Conservation (phyloP, 345 rosid genomes). For the Passiflora organensis region DNA sequence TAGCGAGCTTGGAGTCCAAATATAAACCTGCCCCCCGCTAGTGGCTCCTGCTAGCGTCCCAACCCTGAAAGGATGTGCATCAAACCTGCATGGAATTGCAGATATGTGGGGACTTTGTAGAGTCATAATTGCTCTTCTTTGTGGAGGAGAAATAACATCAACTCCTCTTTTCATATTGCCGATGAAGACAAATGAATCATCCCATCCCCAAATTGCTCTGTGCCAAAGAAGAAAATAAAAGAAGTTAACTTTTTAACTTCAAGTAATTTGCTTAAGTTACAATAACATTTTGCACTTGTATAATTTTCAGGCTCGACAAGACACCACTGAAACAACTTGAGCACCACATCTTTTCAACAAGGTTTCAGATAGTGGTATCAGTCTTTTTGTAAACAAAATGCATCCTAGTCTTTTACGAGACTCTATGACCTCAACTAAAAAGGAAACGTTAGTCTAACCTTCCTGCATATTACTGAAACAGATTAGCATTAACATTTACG, state of each 20-base stretch:
- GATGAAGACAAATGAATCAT: constrained; percentile 57
- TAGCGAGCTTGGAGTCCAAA: constrained; percentile 43
- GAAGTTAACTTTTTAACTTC: not conserved
- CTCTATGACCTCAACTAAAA: not conserved
- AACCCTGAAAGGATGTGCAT: constrained; percentile 57
- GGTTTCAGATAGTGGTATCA: too few species aligned
- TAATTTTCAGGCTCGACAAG: too few species aligned
- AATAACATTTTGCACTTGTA: too few species aligned
- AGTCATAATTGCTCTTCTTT: constrained; percentile 30
- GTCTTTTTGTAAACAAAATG: too few species aligned
- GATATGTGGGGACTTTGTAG: constrained; percentile 37
- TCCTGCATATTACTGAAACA: not conserved
- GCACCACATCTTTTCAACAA: too few species aligned
- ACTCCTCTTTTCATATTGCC: constrained; percentile 59
- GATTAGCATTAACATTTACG: not conserved
- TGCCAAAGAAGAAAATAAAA: not conserved
- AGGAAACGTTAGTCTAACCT: not conserved
- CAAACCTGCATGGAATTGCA: constrained; percentile 69
- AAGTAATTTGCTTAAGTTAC: too few species aligned
- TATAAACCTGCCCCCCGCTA: constrained; percentile 62
- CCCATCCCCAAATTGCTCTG: constrained; percentile 96
- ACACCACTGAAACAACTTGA: too few species aligned
- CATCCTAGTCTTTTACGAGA: too few species aligned
- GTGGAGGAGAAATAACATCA: constrained; percentile 50
- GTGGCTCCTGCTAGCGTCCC: constrained; percentile 75